Evolutionary conservation across 495 filamentous ascomycete species (phyloP), one percentile per base, ranked within the genome.

Genomic region (Cenococcum geophilum): DNA sequence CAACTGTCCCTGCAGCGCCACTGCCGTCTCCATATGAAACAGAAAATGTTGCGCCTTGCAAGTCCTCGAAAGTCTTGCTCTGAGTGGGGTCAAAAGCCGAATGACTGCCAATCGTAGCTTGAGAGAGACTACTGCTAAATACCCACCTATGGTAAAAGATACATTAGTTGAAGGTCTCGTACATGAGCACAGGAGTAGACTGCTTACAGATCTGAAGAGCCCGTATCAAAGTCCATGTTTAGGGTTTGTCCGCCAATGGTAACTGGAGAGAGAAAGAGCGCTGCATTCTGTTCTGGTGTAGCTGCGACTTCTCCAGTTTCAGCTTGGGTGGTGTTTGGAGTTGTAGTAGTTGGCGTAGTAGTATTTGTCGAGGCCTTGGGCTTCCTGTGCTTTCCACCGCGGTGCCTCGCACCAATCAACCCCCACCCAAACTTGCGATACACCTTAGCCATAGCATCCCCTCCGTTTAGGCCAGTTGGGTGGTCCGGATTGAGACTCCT

Each of bases 201-300:
- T 37, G 82, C 87, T 74, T 83, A 90, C 75, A 95, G 76, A 71
- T 93, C 89, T 16, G 89, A 82, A 5, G 87, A 91, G 56, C 90
- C 90, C 18, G 88, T 89, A 72, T 95, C 90, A 71, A 95, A 89
- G 67, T 91, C 83, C 70, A 95, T 76, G 62, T 84, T 83, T 58
- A 93, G 61, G 5, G 76, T 82, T 71, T 92, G 88, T 1, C 84
- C 86, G 47, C 89, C 90, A 67, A 95, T 83, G 5, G 68, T 77
- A 35, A 91, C 85, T 0, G 85, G 83, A 16, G 84, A 81, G 14
- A 92, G 76, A 66, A 89, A 95, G 56, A 89, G 83, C 21, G 80
- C 76, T 57, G 87, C 86, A 51, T 82, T 78, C 48, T 76, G 64
- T 47, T 84, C 83, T 3, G 86, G 86, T 12, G 76, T 80, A 8